Evolutionary conservation across 495 filamentous ascomycete genomes (phyloP), one percentile per base, ranked within the genome.

Genomic region (Talaromyces thailandensis): DNA sequence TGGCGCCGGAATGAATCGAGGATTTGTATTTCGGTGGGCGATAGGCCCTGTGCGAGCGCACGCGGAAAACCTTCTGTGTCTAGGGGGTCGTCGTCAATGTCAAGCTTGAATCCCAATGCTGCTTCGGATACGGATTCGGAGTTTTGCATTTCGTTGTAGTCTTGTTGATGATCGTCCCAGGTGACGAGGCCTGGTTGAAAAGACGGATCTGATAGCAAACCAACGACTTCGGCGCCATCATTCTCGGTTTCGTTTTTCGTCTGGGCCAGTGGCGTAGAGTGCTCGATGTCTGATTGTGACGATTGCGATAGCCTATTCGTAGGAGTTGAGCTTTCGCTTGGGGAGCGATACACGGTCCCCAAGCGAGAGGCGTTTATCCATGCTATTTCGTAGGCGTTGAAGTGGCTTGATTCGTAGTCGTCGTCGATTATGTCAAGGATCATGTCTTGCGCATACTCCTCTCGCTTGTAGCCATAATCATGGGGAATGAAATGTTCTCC

Each of bases 151-250:
- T 61, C 58, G 6, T 61, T 59, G 5, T 62, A 51, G 0, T 66
- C 12, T 74, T 70, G 1, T 71, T 68, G 74, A 48, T 71, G 62
- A 35, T 76, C 80, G 79, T 81, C 0, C 81, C 82, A 59, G 76
- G 77, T 21, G 76, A 78, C 50, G 63, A 77, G 64, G 62, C 83
- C 70, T 68, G 88, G 72, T 61, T 84, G 66, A 74, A 87, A 78
- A 64, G 77, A 68, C 62, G 71, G 55, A 71, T 86, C 68, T 53
- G 76, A 61, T 70, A 90, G 70, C 75, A 91, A 70, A 51, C 72
- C 64, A 7, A 79, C 62, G 6, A 82, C 79, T 4, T 70, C 79
- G 29, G 71, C 64, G 55, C 80, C 79, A 62, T 82, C 80, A 35
- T 56, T 3, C 23, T 35, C 14, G 9, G 21, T 23, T 3, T 56